Conservation (phyloP, 306 rosid genomes). For the Sphenostylis stenocarpa region DNA sequence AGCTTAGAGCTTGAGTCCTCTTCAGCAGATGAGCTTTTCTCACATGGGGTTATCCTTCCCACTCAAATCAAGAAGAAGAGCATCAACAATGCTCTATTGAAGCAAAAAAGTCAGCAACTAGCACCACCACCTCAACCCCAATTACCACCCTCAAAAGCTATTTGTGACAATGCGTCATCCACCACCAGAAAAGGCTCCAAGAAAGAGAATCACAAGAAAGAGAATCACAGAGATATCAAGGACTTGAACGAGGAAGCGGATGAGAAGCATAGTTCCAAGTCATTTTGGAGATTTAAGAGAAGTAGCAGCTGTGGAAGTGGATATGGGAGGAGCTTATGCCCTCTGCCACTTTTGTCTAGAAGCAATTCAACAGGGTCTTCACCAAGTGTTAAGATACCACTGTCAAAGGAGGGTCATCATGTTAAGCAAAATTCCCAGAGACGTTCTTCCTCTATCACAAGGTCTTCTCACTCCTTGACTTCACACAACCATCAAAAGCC, state of each 20-base stretch:
- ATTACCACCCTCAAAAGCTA: conserved; percentile 24
- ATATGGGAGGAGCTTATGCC: conserved; percentile 75
- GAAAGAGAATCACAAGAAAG: conserved; percentile 51
- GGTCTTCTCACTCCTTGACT: conserved; percentile 35
- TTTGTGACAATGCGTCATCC: conserved; percentile 6
- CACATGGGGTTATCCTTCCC: conserved; percentile 68
- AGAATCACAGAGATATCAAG: conserved; percentile 34
- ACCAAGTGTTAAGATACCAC: conserved; percentile 50
- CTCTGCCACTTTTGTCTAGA: conserved; percentile 75
- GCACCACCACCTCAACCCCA: conserved; percentile 25
- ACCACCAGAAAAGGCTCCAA: conserved; percentile 29
- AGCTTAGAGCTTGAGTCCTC: conserved; percentile 65
- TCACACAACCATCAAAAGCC: conserved; percentile 56
- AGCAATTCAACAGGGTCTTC: conserved; percentile 84
- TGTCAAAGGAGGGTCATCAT: conserved; percentile 45
- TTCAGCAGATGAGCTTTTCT: conserved; percentile 90
- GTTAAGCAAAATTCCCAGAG: conserved; percentile 51
- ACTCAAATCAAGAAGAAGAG: conserved; percentile 63
- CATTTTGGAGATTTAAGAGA: conserved; percentile 84
- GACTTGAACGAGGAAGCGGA: conserved; percentile 39
- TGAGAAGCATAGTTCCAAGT: conserved; percentile 57
- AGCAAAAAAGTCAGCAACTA: conserved; percentile 20
- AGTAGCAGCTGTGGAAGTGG: conserved; percentile 93
- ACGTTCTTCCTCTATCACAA: conserved; percentile 21
- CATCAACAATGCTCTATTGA: conserved; percentile 13